These are phyloP conservation scores for Volvariella volvacea DNA, from an alignment of 1,284 basidiomycete species.

Conservation along the genomic window DNA sequence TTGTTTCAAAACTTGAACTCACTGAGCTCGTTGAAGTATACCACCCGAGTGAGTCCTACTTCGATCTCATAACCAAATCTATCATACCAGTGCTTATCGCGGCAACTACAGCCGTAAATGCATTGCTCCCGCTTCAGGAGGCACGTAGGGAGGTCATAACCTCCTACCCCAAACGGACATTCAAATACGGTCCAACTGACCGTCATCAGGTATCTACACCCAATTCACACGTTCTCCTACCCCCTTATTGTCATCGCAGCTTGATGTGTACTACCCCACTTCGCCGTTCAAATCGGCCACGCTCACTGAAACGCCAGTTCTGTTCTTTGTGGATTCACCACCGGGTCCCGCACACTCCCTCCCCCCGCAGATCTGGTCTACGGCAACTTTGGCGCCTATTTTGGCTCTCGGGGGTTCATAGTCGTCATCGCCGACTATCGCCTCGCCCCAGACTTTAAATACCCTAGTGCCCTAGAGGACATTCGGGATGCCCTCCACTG, in stretches of 20 bases:
- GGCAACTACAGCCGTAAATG: no score
- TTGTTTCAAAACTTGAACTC: no score
- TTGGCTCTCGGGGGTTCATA: conserved; percentile 49
- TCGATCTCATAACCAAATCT: no score
- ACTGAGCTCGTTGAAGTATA: no score
- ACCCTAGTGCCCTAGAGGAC: conserved; percentile 47
- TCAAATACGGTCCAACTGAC: conserved; percentile 45
- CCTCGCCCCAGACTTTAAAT: conserved; percentile 45
- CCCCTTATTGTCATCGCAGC: background rate
- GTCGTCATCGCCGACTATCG: conserved; percentile 61
- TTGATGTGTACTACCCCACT: conserved; percentile 24
- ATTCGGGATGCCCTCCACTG: conserved; percentile 52
- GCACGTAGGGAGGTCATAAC: conserved; percentile 32
- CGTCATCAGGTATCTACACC: conserved; percentile 48
- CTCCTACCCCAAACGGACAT: conserved; percentile 38
- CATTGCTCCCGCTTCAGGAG: conserved; percentile 28
- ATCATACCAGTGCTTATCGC: no score
- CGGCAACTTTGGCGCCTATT: conserved; percentile 51
- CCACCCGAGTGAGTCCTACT: no score
- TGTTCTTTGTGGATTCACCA: conserved; percentile 59
- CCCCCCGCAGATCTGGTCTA: conserved; percentile 44
- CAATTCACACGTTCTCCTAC: background rate
- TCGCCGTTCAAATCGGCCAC: conserved; percentile 24
- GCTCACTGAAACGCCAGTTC: conserved; percentile 35
- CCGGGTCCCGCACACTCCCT: conserved; percentile 38